These are phyloP conservation scores for Sclerotinia sclerotiorum DNA, from an alignment of 2,329 filamentous ascomycete genomes.

Conservation along the genomic window DNA sequence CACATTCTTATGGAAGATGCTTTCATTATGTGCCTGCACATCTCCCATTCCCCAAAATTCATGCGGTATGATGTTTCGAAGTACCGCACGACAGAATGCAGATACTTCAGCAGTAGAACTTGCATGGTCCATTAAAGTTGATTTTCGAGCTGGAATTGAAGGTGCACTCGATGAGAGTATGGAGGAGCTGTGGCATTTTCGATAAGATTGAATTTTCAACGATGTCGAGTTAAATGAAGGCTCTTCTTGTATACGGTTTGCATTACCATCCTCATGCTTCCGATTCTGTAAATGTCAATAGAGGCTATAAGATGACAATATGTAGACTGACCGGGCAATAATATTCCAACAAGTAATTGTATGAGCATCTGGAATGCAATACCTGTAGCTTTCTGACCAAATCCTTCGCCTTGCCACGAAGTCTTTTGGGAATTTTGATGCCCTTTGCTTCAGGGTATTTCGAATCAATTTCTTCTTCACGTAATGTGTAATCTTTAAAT, in stretches of 20 bases:
- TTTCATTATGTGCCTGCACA: constrained; percentile 58
- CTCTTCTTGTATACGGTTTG: constrained; percentile 19
- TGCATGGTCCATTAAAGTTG: constrained; percentile 61
- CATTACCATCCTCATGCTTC: constrained; percentile 1
- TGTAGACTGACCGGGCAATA: constrained; percentile 64
- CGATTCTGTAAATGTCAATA: constrained; percentile 27
- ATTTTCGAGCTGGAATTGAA: constrained; percentile 40
- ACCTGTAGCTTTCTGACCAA: constrained; percentile 69
- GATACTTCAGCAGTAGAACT: constrained; percentile 70
- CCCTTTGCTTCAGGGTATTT: constrained; percentile 32
- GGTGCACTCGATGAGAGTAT: constrained; percentile 29
- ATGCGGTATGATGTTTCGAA: constrained; percentile 70
- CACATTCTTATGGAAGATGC: constrained; percentile 63
- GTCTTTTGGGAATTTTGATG: constrained; percentile 58
- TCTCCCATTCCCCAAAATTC: constrained; percentile 69
- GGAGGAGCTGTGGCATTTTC: not conserved
- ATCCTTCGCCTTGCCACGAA: constrained; percentile 60
- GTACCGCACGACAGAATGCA: constrained; percentile 77
- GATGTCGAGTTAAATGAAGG: constrained; percentile 31
- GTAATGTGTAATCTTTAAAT: constrained; percentile 80
- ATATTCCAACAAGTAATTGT: constrained; percentile 72
- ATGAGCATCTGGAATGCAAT: constrained; percentile 73
- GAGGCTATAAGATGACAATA: not conserved
- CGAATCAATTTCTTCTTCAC: constrained; percentile 74
- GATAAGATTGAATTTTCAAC: constrained; percentile 33